Evolutionary conservation across 805 yeast genomes (phyloP).

Genomic region (Suhomyces faveliae): DNA sequence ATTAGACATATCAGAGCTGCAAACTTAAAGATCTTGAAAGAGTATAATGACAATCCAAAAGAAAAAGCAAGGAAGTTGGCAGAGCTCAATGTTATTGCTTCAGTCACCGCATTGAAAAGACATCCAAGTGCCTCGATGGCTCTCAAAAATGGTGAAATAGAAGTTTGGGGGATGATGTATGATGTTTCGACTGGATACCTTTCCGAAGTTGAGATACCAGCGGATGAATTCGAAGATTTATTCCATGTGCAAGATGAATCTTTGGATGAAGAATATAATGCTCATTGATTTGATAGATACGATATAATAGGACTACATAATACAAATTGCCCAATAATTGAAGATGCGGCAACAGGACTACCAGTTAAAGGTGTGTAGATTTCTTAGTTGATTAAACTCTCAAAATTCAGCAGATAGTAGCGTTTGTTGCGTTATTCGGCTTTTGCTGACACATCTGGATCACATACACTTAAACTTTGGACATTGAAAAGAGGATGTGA

Average conservation of each 20-base stretch:
- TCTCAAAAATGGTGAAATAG: slow-evolving; percentile 56
- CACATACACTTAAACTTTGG: neutral
- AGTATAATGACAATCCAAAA: slow-evolving; percentile 46
- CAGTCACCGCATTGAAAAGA: slow-evolving; percentile 62
- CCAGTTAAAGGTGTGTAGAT: neutral
- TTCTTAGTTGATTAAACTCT: neutral
- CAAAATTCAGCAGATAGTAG: neutral
- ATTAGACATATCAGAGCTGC: slow-evolving; percentile 68
- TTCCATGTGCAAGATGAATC: slow-evolving; percentile 30
- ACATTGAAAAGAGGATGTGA: neutral
- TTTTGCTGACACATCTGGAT: neutral
- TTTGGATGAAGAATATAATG: slow-evolving; percentile 20
- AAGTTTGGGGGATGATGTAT: slow-evolving; percentile 81
- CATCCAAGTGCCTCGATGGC: slow-evolving; percentile 72
- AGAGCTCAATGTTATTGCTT: slow-evolving; percentile 72
- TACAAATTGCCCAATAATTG: neutral
- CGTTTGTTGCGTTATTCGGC: neutral
- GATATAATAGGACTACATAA: neutral
- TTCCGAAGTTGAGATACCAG: slow-evolving; percentile 34
- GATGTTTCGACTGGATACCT: slow-evolving; percentile 77
- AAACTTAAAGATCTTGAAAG: slow-evolving; percentile 49
- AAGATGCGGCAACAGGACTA: neutral
- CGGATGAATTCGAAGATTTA: slow-evolving; percentile 44
- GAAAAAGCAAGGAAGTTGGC: slow-evolving; percentile 61
- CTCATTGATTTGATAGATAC: slow-evolving; percentile 15